Evolutionary conservation across 306 rosid genomes (phyloP).

Genomic region (Sicyos baderoa): DNA sequence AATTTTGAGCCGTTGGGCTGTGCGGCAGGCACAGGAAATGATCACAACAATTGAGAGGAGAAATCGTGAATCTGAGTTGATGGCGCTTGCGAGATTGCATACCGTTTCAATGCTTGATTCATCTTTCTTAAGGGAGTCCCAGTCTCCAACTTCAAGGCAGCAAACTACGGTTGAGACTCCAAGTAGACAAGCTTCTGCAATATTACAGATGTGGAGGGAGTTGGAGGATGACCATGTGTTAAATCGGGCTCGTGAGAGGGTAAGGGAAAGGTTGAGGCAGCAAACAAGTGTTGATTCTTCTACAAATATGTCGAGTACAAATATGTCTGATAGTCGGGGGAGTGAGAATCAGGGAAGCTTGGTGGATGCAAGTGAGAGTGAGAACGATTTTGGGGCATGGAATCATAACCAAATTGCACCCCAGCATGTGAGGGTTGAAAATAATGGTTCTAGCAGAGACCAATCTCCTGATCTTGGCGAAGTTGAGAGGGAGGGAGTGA

Average conservation of each 20-base stretch:
- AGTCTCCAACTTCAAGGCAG: conserved; percentile 80
- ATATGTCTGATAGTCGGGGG: conserved; percentile 62
- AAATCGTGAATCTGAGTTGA: conserved; percentile 87
- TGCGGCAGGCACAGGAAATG: conserved; percentile 98
- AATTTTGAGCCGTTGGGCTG: conserved; percentile 93
- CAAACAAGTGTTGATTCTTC: conserved; percentile 64
- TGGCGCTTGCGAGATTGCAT: conserved; percentile 94
- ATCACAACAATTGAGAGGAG: conserved; percentile 94
- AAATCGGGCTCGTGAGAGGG: conserved; percentile 78
- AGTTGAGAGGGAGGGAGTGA: conserved; percentile 97
- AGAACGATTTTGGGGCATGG: conserved; percentile 85
- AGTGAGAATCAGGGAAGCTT: conserved; percentile 81
- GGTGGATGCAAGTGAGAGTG: conserved; percentile 92
- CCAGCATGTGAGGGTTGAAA: conserved; percentile 44
- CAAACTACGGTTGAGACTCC: conserved; percentile 91
- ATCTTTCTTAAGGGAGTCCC: conserved; percentile 83
- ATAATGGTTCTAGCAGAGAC: conserved; percentile 77
- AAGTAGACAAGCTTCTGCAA: conserved; percentile 75
- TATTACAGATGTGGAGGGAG: conserved; percentile 97
- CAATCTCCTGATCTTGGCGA: conserved; percentile 98
- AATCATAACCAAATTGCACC: conserved; percentile 60
- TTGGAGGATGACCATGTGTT: conserved; percentile 91
- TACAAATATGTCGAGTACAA: conserved; percentile 53
- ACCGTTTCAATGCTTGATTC: conserved; percentile 94
- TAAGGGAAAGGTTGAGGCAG: conserved; percentile 80